phyloP scores from a whole-genome alignment of 2,329 filamentous ascomycete genomes.

The Coniochaeta prunicola region DNA sequence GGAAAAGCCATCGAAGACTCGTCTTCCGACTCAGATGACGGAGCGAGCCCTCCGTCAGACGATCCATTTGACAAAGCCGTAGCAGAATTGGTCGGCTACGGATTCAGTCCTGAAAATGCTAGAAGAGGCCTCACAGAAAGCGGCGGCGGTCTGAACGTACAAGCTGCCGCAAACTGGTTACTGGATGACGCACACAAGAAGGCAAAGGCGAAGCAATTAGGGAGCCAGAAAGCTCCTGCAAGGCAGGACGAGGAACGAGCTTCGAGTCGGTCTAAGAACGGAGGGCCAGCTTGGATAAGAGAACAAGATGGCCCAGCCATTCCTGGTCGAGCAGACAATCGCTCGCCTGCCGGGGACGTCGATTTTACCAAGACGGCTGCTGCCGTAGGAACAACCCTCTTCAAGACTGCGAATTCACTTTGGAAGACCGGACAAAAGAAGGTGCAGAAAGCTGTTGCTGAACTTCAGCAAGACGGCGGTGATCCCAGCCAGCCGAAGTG shows the following conservation, averaged over 20 bases:
- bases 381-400: conserved; percentile 72
- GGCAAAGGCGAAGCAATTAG: conserved; percentile 63
- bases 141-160: conserved; percentile 70
- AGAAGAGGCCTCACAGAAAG: conserved; percentile 72
- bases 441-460: conserved; percentile 83
- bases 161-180: conserved; percentile 82
- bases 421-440: conserved; percentile 96
- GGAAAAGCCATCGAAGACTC: conserved; percentile 49
- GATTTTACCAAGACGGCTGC: conserved; percentile 78
- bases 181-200: conserved; percentile 86
- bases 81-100: conserved; percentile 89
- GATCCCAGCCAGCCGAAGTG: conserved; percentile 84
- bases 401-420: conserved; percentile 90
- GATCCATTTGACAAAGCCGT: conserved; percentile 73
- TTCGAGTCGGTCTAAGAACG: conserved; percentile 25
- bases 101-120: conserved; percentile 82
- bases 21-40: conserved; percentile 39
- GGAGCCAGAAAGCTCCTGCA: conserved; percentile 37
- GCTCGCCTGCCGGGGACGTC: conserved; percentile 53
- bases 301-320: not conserved
- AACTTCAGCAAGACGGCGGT: conserved; percentile 61
- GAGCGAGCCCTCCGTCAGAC: conserved; percentile 29
- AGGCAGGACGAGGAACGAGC: conserved; percentile 9
- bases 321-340: conserved; percentile 41
- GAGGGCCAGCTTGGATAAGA: conserved; percentile 34